Conservation (phyloP, 352 stramenopile species). For the Globisporangium alternatum region DNA sequence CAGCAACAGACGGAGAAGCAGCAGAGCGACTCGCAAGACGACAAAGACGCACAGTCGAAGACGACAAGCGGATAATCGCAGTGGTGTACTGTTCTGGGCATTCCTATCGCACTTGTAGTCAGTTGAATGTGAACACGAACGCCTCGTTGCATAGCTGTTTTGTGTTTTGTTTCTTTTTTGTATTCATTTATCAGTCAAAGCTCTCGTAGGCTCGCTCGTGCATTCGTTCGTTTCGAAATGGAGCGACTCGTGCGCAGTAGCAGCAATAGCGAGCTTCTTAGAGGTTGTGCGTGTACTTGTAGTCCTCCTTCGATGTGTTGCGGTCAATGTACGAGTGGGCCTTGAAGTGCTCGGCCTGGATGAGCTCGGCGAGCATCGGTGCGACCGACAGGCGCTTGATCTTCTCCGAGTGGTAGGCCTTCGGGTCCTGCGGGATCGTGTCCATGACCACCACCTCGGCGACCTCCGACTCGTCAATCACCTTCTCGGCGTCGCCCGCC, state of each 20-base stretch:
- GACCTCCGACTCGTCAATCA: slow-evolving; percentile 83
- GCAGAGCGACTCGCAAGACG: not conserved
- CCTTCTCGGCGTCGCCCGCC: slow-evolving; percentile 79
- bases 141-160: not conserved
- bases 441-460: slow-evolving; percentile 89
- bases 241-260: not conserved
- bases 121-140: not conserved
- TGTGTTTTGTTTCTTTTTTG: not conserved
- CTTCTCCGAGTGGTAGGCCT: slow-evolving; percentile 72
- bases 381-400: slow-evolving; percentile 87
- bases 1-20: not conserved
- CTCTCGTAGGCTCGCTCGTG: not conserved
- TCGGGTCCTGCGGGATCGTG: slow-evolving; percentile 72
- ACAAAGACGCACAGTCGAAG: not conserved
- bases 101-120: not conserved
- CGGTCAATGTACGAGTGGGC: slow-evolving; percentile 88
- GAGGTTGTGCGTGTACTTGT: slow-evolving; percentile 84
- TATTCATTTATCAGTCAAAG: not conserved
- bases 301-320: slow-evolving; percentile 81
- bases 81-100: not conserved
- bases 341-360: slow-evolving; percentile 91
- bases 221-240: slow-evolving; percentile 1
- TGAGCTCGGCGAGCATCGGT: slow-evolving; percentile 87
- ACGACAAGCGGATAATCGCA: not conserved
- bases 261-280: slow-evolving; percentile 24